phyloP scores from a whole-genome alignment of 176 grass and related monocot species.

The Oryza rufipogon region DNA sequence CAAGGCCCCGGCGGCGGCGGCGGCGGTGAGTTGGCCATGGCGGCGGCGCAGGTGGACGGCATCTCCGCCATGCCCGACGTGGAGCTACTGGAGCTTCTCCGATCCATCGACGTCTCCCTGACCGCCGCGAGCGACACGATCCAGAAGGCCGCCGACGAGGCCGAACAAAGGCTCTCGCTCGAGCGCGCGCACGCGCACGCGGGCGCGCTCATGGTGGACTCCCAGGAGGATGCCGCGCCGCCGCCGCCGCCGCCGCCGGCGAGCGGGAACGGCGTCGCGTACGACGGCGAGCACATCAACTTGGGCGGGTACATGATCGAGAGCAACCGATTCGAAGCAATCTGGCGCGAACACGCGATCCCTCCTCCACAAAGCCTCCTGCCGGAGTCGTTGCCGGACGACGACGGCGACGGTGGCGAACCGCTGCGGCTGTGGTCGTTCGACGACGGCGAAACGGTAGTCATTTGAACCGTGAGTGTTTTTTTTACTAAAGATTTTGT shows the following conservation, averaged over 20 bases:
- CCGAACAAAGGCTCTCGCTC: not conserved
- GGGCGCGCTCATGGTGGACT: no score
- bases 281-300: slow-evolving; percentile 19
- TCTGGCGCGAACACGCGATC: slow-evolving; percentile 38
- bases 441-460: no score
- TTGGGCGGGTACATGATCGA: slow-evolving; percentile 33
- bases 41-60: no score
- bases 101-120: slow-evolving; percentile 11
- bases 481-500: no score
- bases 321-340: slow-evolving; percentile 37
- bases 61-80: not conserved
- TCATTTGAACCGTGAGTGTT: no score
- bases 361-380: not conserved
- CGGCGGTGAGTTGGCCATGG: no score
- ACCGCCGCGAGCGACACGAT: not conserved
- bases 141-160: slow-evolving; percentile 12
- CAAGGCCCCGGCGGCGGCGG: no score
- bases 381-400: not conserved
- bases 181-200: no score
- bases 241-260: not conserved
- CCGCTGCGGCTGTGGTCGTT: no score
- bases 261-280: not conserved
- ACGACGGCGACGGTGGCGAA: not conserved
- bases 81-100: slow-evolving; percentile 26
- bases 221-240: not conserved